These are phyloP conservation scores for Schizophyllum commune DNA, from an alignment of 1,284 basidiomycete species.

Conservation along the genomic window DNA sequence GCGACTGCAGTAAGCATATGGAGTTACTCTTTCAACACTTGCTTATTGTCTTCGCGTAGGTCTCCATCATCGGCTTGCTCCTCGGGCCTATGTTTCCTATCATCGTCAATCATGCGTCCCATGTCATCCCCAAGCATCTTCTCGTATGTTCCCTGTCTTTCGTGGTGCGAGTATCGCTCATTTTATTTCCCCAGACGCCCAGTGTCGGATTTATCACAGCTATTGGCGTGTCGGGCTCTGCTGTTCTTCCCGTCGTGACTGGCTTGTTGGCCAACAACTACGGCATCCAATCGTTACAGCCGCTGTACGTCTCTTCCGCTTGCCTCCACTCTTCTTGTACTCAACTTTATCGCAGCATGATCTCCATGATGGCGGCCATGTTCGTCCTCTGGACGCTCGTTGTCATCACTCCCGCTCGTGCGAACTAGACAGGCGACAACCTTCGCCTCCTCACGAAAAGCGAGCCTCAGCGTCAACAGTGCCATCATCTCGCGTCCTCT, in stretches of 20 bases:
- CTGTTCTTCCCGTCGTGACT: slow-evolving; percentile 9
- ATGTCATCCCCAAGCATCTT: slow-evolving; percentile 10
- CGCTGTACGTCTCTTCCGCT: slow-evolving; percentile 7
- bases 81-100: slow-evolving; percentile 25
- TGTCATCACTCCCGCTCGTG: background rate
- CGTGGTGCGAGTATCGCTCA: too few relatives aligned
- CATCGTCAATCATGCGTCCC: slow-evolving; percentile 7
- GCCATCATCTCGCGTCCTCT: background rate
- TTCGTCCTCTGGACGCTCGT: background rate
- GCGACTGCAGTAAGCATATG: slow-evolving; percentile 20
- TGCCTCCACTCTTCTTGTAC: background rate
- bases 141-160: slow-evolving; percentile 8
- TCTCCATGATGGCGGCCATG: background rate
- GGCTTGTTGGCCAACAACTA: slow-evolving; percentile 8
- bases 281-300: slow-evolving; percentile 9
- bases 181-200: background rate
- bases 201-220: slow-evolving; percentile 37
- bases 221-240: slow-evolving; percentile 16
- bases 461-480: background rate
- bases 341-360: background rate
- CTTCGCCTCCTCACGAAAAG: background rate
- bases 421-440: background rate
- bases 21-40: background rate
- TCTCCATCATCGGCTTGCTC: slow-evolving; percentile 43
- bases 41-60: background rate